Percentiles rank a stretch among this genome's conserved stretches.
These are phyloP conservation scores for Hyphopichia pseudoburtonii DNA, from an alignment of 1,139 yeast genomes.

Conservation along the genomic window DNA sequence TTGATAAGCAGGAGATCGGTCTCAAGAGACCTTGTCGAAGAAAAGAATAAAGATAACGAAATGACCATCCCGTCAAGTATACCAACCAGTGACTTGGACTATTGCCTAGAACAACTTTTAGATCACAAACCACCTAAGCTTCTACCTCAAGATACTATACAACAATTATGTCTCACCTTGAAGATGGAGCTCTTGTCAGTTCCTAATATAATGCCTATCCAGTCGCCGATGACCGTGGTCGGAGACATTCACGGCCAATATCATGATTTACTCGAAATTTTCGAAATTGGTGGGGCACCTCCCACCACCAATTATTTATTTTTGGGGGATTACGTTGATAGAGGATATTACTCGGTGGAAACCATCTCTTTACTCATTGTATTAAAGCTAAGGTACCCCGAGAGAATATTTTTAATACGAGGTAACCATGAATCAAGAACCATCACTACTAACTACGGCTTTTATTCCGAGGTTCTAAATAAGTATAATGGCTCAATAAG, in stretches of 20 bases:
- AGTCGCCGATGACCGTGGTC: constrained; percentile 91
- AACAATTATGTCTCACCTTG: constrained; percentile 43
- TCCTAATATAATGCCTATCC: constrained; percentile 76
- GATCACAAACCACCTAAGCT: constrained; percentile 45
- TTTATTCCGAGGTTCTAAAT: constrained; percentile 88
- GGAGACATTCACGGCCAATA: constrained; percentile 99
- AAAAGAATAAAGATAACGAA: background rate
- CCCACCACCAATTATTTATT: constrained; percentile 93
- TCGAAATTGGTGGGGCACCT: constrained; percentile 87
- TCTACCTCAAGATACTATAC: constrained; percentile 42
- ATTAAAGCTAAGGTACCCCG: constrained; percentile 82
- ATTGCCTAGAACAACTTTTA: constrained; percentile 44
- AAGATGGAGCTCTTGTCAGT: constrained; percentile 38
- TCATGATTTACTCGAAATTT: constrained; percentile 88
- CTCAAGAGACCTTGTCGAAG: background rate
- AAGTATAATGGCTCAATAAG: constrained; percentile 76
- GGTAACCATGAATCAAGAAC: constrained; percentile 97
- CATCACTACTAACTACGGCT: constrained; percentile 94
- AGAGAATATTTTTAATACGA: constrained; percentile 73
- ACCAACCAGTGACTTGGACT: constrained; percentile 42
- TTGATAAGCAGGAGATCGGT: too few relatives aligned
- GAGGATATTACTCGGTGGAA: constrained; percentile 88
- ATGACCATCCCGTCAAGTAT: constrained; percentile 38
- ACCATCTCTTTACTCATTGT: constrained; percentile 85
- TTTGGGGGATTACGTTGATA: constrained; percentile 90